phyloP scores from a whole-genome alignment of 345 rosid genomes.

The Rhodamnia rubescens region DNA sequence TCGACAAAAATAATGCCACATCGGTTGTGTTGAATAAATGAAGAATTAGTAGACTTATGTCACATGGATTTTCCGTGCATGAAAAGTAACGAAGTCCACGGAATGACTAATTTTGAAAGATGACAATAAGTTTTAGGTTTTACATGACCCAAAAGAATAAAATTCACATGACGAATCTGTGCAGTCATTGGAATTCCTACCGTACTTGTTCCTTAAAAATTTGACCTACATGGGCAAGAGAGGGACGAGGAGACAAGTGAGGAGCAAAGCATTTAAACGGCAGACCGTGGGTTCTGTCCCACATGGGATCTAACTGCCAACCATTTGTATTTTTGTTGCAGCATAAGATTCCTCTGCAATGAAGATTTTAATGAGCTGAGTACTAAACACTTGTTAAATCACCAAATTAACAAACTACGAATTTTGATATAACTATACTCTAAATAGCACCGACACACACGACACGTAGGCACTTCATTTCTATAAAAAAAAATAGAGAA shows the following conservation, averaged over 20 bases:
- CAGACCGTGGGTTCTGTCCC: neutral
- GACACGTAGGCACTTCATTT: too few species aligned
- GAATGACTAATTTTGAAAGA: too few species aligned
- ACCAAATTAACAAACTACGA: neutral
- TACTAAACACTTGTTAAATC: neutral
- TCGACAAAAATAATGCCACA: neutral
- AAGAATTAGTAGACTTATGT: too few species aligned
- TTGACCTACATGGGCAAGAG: neutral
- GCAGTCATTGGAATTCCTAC: neutral
- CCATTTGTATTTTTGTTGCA: neutral
- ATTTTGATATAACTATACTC: neutral
- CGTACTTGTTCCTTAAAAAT: neutral
- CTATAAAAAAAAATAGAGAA: too few species aligned
- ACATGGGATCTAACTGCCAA: neutral
- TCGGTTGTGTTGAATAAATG: too few species aligned
- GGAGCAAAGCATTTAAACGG: neutral
- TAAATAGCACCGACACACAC: too few species aligned
- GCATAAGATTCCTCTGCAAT: neutral
- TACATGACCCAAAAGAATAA: too few species aligned
- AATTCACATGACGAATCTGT: neutral
- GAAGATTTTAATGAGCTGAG: neutral
- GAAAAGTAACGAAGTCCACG: too few species aligned
- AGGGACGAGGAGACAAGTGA: neutral
- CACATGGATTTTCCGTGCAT: too few species aligned
- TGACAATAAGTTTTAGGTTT: too few species aligned